Conservation (phyloP, 2,329 filamentous ascomycete species). For the Bipolaris oryzae region DNA sequence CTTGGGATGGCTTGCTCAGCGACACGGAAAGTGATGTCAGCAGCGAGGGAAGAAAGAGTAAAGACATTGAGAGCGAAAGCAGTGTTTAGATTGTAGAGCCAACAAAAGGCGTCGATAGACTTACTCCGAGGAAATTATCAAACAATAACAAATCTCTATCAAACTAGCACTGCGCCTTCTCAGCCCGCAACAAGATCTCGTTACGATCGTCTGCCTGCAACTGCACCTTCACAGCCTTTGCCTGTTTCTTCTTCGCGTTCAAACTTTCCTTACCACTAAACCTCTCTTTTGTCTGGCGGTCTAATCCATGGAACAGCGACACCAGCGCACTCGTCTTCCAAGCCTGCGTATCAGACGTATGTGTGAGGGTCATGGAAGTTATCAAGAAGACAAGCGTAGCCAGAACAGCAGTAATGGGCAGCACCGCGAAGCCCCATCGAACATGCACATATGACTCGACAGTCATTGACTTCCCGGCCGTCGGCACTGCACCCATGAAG, state of each 20-base stretch:
- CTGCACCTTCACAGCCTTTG: slow-evolving; percentile 13
- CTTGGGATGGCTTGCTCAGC: slow-evolving; percentile 40
- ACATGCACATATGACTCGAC: slow-evolving; percentile 20
- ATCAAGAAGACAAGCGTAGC: slow-evolving; percentile 17
- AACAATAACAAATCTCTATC: not conserved
- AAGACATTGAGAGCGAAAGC: slow-evolving; percentile 25
- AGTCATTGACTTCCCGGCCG: slow-evolving; percentile 15
- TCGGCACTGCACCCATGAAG: slow-evolving; percentile 16
- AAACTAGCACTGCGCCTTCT: slow-evolving; percentile 6
- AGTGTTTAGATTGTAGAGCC: slow-evolving; percentile 11
- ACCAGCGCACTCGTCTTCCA: slow-evolving; percentile 23
- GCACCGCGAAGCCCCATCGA: slow-evolving; percentile 20
- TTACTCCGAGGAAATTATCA: no score
- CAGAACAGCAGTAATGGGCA: slow-evolving; percentile 15
- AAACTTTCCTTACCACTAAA: slow-evolving; percentile 12
- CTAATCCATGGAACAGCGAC: slow-evolving; percentile 18
- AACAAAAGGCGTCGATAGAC: not conserved
- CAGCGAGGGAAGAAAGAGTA: slow-evolving; percentile 29
- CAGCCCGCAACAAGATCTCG: slow-evolving; percentile 14
- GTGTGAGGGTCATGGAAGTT: slow-evolving; percentile 17
- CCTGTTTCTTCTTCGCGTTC: slow-evolving; percentile 15
- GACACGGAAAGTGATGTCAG: slow-evolving; percentile 36
- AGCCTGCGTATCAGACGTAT: slow-evolving; percentile 16
- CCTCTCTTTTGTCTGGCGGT: slow-evolving; percentile 15
- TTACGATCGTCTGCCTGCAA: slow-evolving; percentile 8